Evolutionary conservation across 129 eudicot species (phyloP).

Genomic region (Chrysanthemum makinoi): DNA sequence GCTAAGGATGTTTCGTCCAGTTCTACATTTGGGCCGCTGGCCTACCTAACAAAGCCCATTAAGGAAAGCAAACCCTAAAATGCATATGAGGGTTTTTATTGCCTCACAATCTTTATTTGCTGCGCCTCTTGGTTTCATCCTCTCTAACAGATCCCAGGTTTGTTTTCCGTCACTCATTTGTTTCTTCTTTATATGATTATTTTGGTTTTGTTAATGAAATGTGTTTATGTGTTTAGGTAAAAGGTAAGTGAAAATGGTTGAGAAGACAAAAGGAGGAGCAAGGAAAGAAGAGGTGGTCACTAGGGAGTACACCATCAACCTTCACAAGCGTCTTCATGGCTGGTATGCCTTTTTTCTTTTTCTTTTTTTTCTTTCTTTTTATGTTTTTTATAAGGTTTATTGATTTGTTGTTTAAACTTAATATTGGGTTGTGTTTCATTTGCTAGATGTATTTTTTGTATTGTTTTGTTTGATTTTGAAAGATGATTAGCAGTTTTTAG

Average conservation of each 20-base stretch:
- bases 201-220: not conserved
- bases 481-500: too few relatives aligned
- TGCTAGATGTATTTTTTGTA: not conserved
- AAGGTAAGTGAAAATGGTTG: conserved; percentile 48
- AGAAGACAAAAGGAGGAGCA: conserved; percentile 42
- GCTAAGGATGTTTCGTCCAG: too few relatives aligned
- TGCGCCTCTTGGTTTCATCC: not conserved
- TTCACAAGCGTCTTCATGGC: conserved; percentile 79
- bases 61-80: too few relatives aligned
- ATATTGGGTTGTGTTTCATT: not conserved
- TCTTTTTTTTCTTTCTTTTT: not conserved
- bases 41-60: too few relatives aligned
- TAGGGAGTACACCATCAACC: conserved; percentile 77
- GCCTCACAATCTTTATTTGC: not conserved
- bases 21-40: too few relatives aligned
- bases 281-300: conserved; percentile 74
- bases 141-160: too few relatives aligned
- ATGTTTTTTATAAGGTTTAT: not conserved
- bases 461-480: not conserved
- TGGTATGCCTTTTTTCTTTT: conserved; percentile 31
- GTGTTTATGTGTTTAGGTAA: conserved; percentile 15
- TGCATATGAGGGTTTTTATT: too few relatives aligned
- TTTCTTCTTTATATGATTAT: not conserved
- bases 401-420: not conserved
- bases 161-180: too few relatives aligned